Evolutionary conservation across 148 eudicot species (phyloP), one percentile per base, ranked within the genome.

Genomic region (Heliosperma pusillum): DNA sequence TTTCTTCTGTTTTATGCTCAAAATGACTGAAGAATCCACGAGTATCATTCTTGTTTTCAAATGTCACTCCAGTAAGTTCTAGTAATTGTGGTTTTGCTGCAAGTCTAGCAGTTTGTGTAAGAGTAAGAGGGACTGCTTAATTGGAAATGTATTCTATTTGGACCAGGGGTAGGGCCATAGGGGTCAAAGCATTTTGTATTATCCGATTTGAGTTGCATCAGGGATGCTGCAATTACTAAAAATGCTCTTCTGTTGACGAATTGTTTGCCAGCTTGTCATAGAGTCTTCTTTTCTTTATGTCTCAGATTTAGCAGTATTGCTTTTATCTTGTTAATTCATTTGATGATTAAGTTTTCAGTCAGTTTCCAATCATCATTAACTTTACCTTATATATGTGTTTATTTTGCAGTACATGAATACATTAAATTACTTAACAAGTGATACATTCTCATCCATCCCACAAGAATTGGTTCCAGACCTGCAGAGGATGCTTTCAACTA

Each of bases 371-470:
- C 63, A 72, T 80, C 33, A 13, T 73, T 27, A 67, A 42, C 66
- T 24, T 19, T 70, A 16, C 52, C 13, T 16, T 52, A 16, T 52
- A 1, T 50, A 4, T 70, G 36, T 82, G 59, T 81, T 79, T 64
- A 65, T 82, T 55, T 80, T 74, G 87, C 99, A 95, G 99, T 92
- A 92, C 86, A 90, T 89, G 93, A 95, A 95, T 84, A 89, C 78
- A 67, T 79, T 95, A 82, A 89, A 81, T 70, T 95, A 95, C 83
- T 85, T 95, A 71, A 82, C 97, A 77, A 89, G 94, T 80, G 96
- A 87, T 74, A 81, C 98, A 78, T 92, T 92, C 78, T 89, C 93
- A 25, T 86, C 96, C 67, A 86, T 95, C 72, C 96, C 97, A 17
- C 74, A 87, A 50, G 99, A 92, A 71, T 82, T 95, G 79, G 91